Evolutionary conservation across 169 alveolate genomes (phyloP).

Genomic region (Theileria orientalis): DNA sequence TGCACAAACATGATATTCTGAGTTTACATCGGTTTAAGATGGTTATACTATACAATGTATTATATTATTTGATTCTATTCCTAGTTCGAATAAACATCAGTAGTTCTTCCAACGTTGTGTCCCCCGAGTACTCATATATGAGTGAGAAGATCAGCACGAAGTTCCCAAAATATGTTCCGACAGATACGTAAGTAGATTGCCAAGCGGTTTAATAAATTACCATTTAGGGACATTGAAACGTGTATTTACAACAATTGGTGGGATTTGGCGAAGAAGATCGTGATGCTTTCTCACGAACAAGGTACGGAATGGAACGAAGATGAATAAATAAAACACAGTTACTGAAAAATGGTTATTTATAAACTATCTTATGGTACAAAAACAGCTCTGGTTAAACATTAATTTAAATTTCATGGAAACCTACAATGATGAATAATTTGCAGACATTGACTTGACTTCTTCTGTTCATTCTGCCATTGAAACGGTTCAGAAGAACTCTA

Average conservation of each 20-base stretch:
- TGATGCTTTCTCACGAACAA: slow-evolving; percentile 50
- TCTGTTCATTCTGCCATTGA: slow-evolving; percentile 39
- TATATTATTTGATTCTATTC: background rate
- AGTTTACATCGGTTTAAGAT: background rate
- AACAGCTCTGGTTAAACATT: too few species aligned
- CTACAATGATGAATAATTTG: background rate
- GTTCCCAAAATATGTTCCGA: slow-evolving; percentile 49
- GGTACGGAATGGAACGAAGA: too few species aligned
- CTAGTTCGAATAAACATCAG: background rate
- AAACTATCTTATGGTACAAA: too few species aligned
- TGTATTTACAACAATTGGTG: slow-evolving; percentile 64
- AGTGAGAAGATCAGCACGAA: slow-evolving; percentile 19
- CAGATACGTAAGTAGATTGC: slow-evolving; percentile 11
- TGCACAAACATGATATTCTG: background rate
- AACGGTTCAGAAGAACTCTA: slow-evolving; percentile 37
- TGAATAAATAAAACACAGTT: background rate
- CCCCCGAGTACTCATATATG: slow-evolving; percentile 42
- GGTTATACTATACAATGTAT: slow-evolving; percentile 2
- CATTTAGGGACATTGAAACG: slow-evolving; percentile 39
- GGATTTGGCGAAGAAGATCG: slow-evolving; percentile 60
- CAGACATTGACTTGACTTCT: slow-evolving; percentile 57
- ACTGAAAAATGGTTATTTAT: too few species aligned
- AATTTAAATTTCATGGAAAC: background rate
- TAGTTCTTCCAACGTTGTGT: background rate
- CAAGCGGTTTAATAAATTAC: background rate